Evolutionary conservation across 208 protist genomes (phyloP), one percentile per base, ranked within the genome.

Genomic region (Angomonas deanei): DNA sequence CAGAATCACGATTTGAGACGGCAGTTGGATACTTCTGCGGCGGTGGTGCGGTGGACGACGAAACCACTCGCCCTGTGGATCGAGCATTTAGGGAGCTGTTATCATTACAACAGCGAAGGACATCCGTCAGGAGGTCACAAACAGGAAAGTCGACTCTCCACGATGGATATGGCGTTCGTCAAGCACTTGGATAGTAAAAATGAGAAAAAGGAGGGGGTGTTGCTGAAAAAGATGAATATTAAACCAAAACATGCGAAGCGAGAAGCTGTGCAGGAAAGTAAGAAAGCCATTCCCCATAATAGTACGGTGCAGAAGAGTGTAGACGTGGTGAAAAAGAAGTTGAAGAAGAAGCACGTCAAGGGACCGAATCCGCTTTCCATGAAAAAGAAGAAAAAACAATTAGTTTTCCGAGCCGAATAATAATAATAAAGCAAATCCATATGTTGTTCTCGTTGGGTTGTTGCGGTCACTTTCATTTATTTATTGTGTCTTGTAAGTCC

Each of bases 1-100:
- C 87, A 93, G 56, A 91, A 75, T 28, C 84, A 91, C 61, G 84
- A 93, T 58, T 74, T 89, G 42, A 80, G 87, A 28, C 61, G 77
- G 31, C 70, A 67, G 17, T 68, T 93, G 8, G 70, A 81, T 10
- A 47, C 47, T 0, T 61, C 59, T 24, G 59, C 84, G 8, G 81
- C 76, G 26, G 69, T 93, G 61, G 76, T 93, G 53, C 80, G 87
- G 10, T 61, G 86, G 31, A 84, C 84, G 5, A 61, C 59, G 27
- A 72, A 78, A 36, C 87, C 87, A 3, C 68, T 76, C 24, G 72
- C 74, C 21, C 34, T 93, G 11, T 91, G 84, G 80, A 80, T 93
- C 23, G 87, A 93, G 64, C 70, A 72, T 50, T 78, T 72, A n/a
- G 76, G 68, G n/a, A 57, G 74, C 17, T 47, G 66, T 26, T 86